A percentile compares a stretch with the other conserved stretches of the same genome.
Evolutionary conservation across 345 rosid genomes (phyloP).

Genomic region (Combretum micranthum): DNA sequence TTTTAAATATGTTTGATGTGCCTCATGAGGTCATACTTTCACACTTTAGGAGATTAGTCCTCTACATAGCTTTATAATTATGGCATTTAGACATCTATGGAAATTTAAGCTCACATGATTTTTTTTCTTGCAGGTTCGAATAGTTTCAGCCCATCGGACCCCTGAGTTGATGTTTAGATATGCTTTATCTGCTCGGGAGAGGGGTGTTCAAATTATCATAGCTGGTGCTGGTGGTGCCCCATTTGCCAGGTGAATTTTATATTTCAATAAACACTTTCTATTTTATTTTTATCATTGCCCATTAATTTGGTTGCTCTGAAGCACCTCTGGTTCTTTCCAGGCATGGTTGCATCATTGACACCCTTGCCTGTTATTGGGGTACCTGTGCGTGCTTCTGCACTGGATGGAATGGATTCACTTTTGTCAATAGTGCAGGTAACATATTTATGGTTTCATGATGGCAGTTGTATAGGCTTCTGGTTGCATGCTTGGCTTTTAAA

Average conservation of each 20-base stretch:
- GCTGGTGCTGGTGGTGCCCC: constrained; percentile 99
- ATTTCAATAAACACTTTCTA: neutral
- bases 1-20: constrained; percentile 60
- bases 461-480: neutral
- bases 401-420: constrained; percentile 92
- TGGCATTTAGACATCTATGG: no score
- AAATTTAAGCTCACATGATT: no score
- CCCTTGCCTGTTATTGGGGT: constrained; percentile 91
- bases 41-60: neutral
- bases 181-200: constrained; percentile 58
- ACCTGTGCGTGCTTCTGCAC: constrained; percentile 73
- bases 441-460: neutral
- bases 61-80: neutral
- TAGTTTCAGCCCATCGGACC: constrained; percentile 89
- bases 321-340: constrained; percentile 23
- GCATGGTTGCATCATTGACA: constrained; percentile 95
- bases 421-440: constrained; percentile 88
- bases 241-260: constrained; percentile 64
- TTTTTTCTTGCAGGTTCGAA: constrained; percentile 46
- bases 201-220: constrained; percentile 76
- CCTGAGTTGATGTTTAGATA: constrained; percentile 86
- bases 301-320: neutral
- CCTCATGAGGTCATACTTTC: constrained; percentile 53
- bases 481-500: no score
- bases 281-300: neutral